Base-by-base conservation (phyloP, 768 basidiomycete species). In the Mycena rosella region DNA sequence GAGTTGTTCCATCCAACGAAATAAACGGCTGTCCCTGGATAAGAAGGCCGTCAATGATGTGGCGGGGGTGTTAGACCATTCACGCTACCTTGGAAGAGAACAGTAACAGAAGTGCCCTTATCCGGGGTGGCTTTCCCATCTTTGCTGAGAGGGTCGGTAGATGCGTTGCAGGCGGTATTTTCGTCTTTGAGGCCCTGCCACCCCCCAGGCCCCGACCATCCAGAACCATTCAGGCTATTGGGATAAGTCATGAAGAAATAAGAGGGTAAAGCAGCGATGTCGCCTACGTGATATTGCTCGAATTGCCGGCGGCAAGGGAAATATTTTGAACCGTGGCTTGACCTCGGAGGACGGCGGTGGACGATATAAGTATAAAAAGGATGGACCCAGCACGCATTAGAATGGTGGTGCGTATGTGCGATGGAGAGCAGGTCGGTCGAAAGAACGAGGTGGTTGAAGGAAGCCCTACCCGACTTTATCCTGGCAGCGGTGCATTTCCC, bases 1-100 rank as follows among this genome's bases (percentile, higher is more conserved):
- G 55, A 42, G 55, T 56, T 56, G 38, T 40, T 42, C 55, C 55
- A 56, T 18, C 55, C 55, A 9, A 56, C 55, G 17, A 56, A 56
- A 42, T 56, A 56, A 26, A 56, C 38, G 15, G 38, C 55, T 40
- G 18, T 42, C 5, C 55, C 55, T 56, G 24, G 5, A 29, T 18
- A 56, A 9, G 55, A n/a, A 42, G 17, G 38, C 24, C 4, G 24
- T 42, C 22, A 40, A 26, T 42, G n/a, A 45, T 17, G 5, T 27
- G 6, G 55, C 17, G 24, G 17, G 9, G 38, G 18, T 18, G 20
- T 56, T 56, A 3, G 17, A 42, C 38, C 38, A 45, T 9, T 20
- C 15, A 42, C 26, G 55, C 11, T 56, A 56, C 55, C 55, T 42
- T 56, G 38, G 26, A 56, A 56, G 15, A 56, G 3, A 42, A 56